Conservation (phyloP, 306 rosid genomes). For the Abrus precatorius region DNA sequence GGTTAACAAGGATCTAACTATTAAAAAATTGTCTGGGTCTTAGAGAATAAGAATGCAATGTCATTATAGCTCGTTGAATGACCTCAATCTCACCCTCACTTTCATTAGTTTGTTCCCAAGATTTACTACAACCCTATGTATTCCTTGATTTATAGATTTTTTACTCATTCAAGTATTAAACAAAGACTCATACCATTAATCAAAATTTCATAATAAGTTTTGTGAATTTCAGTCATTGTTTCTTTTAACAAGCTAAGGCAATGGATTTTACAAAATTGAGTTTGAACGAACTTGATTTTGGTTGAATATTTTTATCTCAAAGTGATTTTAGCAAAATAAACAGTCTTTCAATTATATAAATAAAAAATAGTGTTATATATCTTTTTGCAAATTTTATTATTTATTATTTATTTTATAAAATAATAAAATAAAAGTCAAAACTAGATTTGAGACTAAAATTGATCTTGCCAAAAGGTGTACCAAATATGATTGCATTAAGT, state of each 20-base stretch:
- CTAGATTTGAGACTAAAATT: neutral
- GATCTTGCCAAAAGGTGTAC: too few relatives aligned
- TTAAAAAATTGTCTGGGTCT: neutral
- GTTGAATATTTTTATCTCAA: neutral
- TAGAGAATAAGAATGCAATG: too few relatives aligned
- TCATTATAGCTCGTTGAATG: neutral
- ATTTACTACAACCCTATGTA: neutral
- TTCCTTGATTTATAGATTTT: neutral
- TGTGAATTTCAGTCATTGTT: neutral
- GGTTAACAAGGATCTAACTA: neutral
- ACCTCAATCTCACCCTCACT: neutral
- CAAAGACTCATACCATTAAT: neutral
- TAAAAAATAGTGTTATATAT: neutral
- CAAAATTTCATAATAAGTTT: slow-evolving; percentile 8
- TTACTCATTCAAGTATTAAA: neutral
- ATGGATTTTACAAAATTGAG: neutral
- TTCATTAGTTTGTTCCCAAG: neutral
- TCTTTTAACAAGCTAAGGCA: neutral
- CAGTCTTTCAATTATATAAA: neutral
- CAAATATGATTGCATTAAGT: too few relatives aligned
- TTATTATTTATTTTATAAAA: too few relatives aligned
- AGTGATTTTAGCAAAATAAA: neutral
- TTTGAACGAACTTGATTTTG: neutral
- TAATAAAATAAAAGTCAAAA: neutral
- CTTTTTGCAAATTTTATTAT: too few relatives aligned